Base-by-base conservation (phyloP, 352 stramenopile genomes). In the Phytophthora gonapodyides region DNA sequence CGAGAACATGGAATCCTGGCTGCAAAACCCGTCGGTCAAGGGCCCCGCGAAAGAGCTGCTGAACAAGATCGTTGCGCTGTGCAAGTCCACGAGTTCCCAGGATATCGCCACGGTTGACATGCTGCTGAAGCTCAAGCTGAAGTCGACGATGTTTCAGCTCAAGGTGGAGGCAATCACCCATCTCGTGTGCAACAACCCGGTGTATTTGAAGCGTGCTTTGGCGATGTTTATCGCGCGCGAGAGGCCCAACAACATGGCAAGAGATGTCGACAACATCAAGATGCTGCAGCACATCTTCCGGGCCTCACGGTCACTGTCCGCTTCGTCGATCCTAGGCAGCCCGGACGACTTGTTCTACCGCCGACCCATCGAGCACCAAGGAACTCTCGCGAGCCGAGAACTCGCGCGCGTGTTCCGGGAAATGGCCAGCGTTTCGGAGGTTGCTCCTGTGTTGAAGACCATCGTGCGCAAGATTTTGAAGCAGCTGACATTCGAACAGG, bases 221-320 rank as follows among this genome's bases (percentile, higher is more conserved):
- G 71, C 75, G 9, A 77, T 94, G 27, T 86, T 87, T 53, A 87
- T 96, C 52, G 75, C 70, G 12, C 79, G 83, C 15, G 84, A 96
- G 34, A 76, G 87, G 2, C 80, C 84, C 6, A 93, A 90, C 68
- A 92, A 90, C 41, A 87, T 93, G 69, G 82, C 84, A 19, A 83
- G 90, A 60, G 87, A 96, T 37, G 80, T 94, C 4, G 87, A 96
- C 73, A 96, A 96, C 61, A 90, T 96, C 56, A 96, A 96, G 60
- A 92, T 96, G 73, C 75, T 96, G 9, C 87, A 93, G 64, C 87
- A 94, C 41, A 93, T 96, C 24, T 93, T 96, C 43, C 78, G 83
- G 15, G 82, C 87, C 3, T 84, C 78, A 0, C 78, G 83, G 13
- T 71, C 67, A 16, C 43, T 53, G 31, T 70, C 61, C 31, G 41